These are phyloP conservation scores for Fomitopsis betulina DNA, from an alignment of 1,284 basidiomycete species.

Conservation along the genomic window DNA sequence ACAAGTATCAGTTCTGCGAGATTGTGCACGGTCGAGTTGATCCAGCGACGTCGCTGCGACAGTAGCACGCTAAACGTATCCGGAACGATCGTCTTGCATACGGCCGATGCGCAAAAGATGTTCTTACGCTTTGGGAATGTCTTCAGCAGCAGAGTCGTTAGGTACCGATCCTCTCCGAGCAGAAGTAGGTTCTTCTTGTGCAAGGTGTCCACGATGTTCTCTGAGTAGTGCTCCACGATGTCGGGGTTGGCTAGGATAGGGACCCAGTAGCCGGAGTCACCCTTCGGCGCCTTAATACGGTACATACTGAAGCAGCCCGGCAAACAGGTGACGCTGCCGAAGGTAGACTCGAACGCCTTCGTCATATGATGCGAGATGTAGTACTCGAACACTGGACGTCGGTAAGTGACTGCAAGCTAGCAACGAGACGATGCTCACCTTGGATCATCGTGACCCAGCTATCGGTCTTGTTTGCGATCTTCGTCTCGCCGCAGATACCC, in stretches of 20 bases:
- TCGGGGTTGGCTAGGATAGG: slow-evolving; percentile 97
- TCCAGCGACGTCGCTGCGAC: slow-evolving; percentile 98
- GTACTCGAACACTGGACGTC: slow-evolving; percentile 86
- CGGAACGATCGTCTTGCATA: slow-evolving; percentile 97
- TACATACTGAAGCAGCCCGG: slow-evolving; percentile 99
- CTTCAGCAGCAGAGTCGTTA: slow-evolving; percentile 94
- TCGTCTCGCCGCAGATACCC: slow-evolving; percentile 98
- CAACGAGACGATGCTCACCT: slow-evolving; percentile 49
- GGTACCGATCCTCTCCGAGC: slow-evolving; percentile 98
- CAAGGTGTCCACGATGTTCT: slow-evolving; percentile 95
- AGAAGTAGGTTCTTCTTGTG: slow-evolving; percentile 99
- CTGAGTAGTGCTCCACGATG: slow-evolving; percentile 96
- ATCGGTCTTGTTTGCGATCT: slow-evolving; percentile 98
- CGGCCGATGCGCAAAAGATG: slow-evolving; percentile 97
- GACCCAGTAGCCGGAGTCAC: slow-evolving; percentile 93
- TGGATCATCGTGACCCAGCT: slow-evolving; percentile 99
- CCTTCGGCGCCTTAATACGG: slow-evolving; percentile 96
- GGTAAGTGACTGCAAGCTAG: slow-evolving; percentile 7
- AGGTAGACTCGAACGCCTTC: slow-evolving; percentile 99
- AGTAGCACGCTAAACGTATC: slow-evolving; percentile 93
- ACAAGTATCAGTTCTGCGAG: slow-evolving; percentile 92
- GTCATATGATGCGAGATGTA: slow-evolving; percentile 99
- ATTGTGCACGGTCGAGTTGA: slow-evolving; percentile 99
- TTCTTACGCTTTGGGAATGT: slow-evolving; percentile 99
- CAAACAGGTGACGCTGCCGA: slow-evolving; percentile 98